phyloP scores from a whole-genome alignment of 768 basidiomycete genomes.

The Russula ochroleuca region DNA sequence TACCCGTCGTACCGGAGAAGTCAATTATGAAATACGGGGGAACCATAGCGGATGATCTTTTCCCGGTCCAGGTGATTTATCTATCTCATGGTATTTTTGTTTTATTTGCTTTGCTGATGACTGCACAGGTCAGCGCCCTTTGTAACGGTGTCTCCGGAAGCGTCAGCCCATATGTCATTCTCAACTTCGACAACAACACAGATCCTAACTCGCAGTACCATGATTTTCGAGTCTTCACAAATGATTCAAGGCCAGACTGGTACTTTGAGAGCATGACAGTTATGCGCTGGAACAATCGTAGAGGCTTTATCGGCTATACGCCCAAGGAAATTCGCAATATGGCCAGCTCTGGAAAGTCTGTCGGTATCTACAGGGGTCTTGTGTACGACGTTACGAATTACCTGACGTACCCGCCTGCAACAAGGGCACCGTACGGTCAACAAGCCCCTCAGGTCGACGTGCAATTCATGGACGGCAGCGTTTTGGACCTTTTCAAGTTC shows the following conservation, averaged over 20 bases:
- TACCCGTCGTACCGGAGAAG: slow-evolving; percentile 72
- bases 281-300: slow-evolving; percentile 85
- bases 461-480: slow-evolving; percentile 65
- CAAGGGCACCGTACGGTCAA: slow-evolving; percentile 47
- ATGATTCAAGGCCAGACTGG: slow-evolving; percentile 95
- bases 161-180: slow-evolving; percentile 71
- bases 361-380: slow-evolving; percentile 83
- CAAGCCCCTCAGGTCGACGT: slow-evolving; percentile 41
- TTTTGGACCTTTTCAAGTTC: slow-evolving; percentile 73
- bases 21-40: slow-evolving; percentile 83
- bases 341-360: slow-evolving; percentile 56
- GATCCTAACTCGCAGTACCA: slow-evolving; percentile 81
- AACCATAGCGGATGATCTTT: slow-evolving; percentile 62
- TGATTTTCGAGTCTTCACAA: slow-evolving; percentile 87
- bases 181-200: slow-evolving; percentile 73
- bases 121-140: slow-evolving; percentile 73
- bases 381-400: slow-evolving; percentile 88
- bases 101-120: slow-evolving; percentile 14
- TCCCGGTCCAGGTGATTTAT: slow-evolving; percentile 81
- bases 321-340: slow-evolving; percentile 67
- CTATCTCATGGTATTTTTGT: background rate
- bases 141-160: slow-evolving; percentile 81
- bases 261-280: slow-evolving; percentile 92
- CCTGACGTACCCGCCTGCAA: slow-evolving; percentile 60
- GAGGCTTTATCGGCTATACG: slow-evolving; percentile 85